Evolutionary conservation across 2,329 filamentous ascomycete species (phyloP).

Genomic region (Microcera coccophila): DNA sequence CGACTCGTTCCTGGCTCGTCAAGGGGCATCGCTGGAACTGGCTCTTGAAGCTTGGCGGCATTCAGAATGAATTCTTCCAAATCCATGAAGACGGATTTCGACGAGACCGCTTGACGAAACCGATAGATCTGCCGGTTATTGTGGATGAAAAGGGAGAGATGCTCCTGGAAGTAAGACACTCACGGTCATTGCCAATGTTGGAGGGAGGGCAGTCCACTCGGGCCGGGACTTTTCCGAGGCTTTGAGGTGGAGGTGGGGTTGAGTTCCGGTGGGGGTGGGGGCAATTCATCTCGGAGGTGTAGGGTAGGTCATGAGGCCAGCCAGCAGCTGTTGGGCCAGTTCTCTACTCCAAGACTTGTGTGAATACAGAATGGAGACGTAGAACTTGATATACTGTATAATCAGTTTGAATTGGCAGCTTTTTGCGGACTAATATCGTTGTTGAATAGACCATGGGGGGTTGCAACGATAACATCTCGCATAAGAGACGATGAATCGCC

Average conservation of each 20-base stretch:
- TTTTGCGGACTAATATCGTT: too few species aligned
- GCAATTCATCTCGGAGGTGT: background rate
- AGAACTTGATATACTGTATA: too few species aligned
- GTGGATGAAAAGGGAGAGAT: background rate
- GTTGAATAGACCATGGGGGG: too few species aligned
- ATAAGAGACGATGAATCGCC: too few species aligned
- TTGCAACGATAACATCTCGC: too few species aligned
- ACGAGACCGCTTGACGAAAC: background rate
- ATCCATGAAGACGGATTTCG: background rate
- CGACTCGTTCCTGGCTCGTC: background rate
- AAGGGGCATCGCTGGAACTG: too few species aligned
- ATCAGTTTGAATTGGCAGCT: too few species aligned
- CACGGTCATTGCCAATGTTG: background rate
- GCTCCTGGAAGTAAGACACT: background rate
- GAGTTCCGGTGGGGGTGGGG: background rate
- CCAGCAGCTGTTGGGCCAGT: too few species aligned
- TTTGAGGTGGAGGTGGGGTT: background rate
- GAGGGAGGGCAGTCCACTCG: background rate
- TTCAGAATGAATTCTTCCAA: background rate
- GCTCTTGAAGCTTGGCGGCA: background rate
- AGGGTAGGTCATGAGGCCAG: background rate
- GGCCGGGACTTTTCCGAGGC: background rate
- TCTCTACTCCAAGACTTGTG: too few species aligned
- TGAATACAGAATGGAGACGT: too few species aligned
- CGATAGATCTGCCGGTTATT: background rate